Base-by-base conservation (phyloP, 2,329 filamentous ascomycete species). In the Leptographium procerum region DNA sequence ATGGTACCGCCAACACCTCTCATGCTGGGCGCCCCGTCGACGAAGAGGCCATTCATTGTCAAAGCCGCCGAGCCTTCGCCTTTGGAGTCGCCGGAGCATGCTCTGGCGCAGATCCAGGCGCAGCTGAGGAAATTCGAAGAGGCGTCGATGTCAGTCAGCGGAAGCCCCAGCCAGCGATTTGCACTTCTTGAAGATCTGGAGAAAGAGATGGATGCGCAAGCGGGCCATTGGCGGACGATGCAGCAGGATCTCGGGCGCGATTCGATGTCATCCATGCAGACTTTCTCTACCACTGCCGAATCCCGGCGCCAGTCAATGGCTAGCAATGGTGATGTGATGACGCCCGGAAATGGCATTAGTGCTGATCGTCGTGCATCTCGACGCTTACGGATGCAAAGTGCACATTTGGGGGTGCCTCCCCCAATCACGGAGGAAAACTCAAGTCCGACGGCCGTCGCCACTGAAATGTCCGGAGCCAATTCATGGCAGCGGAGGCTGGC, bases 161-260 rank as follows among this genome's bases (percentile, higher is more conserved):
- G 71, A 57, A 75, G 69, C 61, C 69, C 75, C 31, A 69, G 71
- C 16, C 72, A 72, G 57, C 72, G 75, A 31, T 69, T 79, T 59
- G 74, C 72, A 36, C 72, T 85, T 3, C 70, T 87, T 1, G 77
- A 81, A 34, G 78, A 82, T 60, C 70, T 87, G 1, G 84, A 87
- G 65, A 73, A 72, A 61, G 84, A 87, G 67, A 82, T 86, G 76
- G 80, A 77, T 0, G 68, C 75, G 62, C 79, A 86, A 65, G 81
- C 84, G 65, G 74, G 74, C 57, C 77, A 79, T 62, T 86, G 83
- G 84, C 76, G 79, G 58, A 71, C 77, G 55, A 76, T 85, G 70
- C 80, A 81, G 59, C 70, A 76, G 29, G 75, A 77, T 43, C 66
- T 84, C 47, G 70, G 72, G 56, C 75, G 76, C 59, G 75, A 79